A percentile compares a stretch with the other conserved stretches of the same genome.
Evolutionary conservation across 106 monocot genomes (phyloP).

Genomic region (Xerophyta viscosa): DNA sequence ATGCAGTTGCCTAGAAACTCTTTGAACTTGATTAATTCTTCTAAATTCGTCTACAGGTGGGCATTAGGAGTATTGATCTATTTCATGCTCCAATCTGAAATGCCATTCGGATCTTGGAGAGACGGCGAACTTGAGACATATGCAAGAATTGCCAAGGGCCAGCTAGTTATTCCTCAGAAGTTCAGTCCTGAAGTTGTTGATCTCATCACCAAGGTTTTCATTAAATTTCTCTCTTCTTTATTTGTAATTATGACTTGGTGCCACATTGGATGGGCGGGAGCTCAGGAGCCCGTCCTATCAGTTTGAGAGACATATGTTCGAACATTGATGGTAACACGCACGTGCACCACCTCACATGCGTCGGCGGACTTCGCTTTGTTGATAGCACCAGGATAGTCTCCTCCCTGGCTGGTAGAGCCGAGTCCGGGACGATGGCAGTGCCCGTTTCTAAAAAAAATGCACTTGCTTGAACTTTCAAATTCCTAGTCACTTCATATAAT

Average conservation of each 20-base stretch:
- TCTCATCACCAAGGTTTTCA: slow-evolving; percentile 77
- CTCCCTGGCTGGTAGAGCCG: too few relatives aligned
- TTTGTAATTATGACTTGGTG: background rate
- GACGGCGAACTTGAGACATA: slow-evolving; percentile 72
- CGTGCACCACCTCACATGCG: too few relatives aligned
- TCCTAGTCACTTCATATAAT: background rate
- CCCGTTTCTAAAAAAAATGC: too few relatives aligned
- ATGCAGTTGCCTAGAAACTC: background rate
- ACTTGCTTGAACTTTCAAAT: too few relatives aligned
- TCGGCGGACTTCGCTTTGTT: too few relatives aligned
- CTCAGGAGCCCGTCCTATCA: too few relatives aligned
- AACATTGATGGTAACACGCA: too few relatives aligned
- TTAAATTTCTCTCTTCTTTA: background rate
- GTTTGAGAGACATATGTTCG: too few relatives aligned
- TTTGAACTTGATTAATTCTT: background rate
- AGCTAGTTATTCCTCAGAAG: slow-evolving; percentile 56
- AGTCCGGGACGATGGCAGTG: too few relatives aligned
- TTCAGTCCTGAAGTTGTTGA: slow-evolving; percentile 70
- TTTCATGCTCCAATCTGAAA: slow-evolving; percentile 86
- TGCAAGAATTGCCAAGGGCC: slow-evolving; percentile 80
- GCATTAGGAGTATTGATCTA: slow-evolving; percentile 85
- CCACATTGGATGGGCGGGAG: too few relatives aligned
- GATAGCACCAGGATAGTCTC: too few relatives aligned
- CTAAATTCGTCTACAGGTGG: slow-evolving; percentile 51
- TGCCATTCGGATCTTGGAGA: slow-evolving; percentile 94